Evolutionary conservation across 208 protist genomes (phyloP), one percentile per base, ranked within the genome.

Genomic region (Leishmania braziliensis): DNA sequence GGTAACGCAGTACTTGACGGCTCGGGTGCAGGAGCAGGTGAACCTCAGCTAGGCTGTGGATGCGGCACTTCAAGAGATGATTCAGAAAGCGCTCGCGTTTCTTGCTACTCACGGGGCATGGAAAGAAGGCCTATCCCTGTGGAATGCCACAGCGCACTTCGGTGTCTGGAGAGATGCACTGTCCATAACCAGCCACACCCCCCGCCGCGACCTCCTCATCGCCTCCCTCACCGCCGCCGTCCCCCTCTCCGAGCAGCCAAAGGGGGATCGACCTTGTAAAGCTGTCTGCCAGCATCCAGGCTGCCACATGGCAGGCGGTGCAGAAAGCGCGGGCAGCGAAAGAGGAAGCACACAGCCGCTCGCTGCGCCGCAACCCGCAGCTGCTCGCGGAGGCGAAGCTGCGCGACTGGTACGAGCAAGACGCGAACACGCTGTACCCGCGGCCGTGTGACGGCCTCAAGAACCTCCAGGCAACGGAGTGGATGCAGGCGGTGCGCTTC

Each of bases 401-500:
- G 75, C 84, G 82, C 20, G 84, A 93, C 71, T 97, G 95, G 95
- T 96, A 95, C 75, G 91, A 93, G 79, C 84, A 95, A 29, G 93
- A 97, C 85, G 91, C 91, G 3, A 90, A 85, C 62, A 90, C 91
- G 60, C 73, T 97, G 54, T 87, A 82, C 23, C 94, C 94, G 8
- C 83, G 86, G 1, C 85, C 90, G 0, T 91, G 82, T 43, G 85
- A 95, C 54, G 92, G 86, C 14, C 79, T 96, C 8, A 90, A 86
- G 74, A 69, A 89, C 39, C 88, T 96, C 54, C 53, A 80, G 29
- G 91, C 88, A 6, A 96, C 94, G 54, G 86, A 89, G 79, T 95
- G 92, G 90, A 94, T 97, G 92, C 90, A 95, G 83, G 88, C 87
- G 9, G 89, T 95, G 69, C 90, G 90, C 50, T 94, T 91, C 79